A percentile compares a stretch with the other conserved stretches of the same genome.
Evolutionary conservation across 2,329 filamentous ascomycete genomes (phyloP).

Genomic region (Trichoderma sp.): DNA sequence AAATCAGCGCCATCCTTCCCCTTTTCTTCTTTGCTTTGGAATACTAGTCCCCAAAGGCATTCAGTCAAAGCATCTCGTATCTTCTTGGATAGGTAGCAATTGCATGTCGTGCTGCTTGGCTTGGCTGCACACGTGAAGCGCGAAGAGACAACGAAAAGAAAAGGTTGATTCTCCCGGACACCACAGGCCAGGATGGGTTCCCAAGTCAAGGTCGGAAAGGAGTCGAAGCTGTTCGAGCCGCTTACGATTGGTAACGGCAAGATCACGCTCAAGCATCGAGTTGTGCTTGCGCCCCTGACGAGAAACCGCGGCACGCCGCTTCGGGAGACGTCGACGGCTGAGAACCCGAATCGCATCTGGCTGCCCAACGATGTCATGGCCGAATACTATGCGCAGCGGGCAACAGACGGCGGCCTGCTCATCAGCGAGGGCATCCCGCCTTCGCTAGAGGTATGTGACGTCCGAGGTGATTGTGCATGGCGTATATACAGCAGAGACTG

Average conservation of each 20-base stretch:
- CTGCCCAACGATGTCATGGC: conserved; percentile 47
- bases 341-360: conserved; percentile 53
- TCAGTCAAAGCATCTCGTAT: background rate
- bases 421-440: conserved; percentile 53
- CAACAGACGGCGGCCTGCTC: conserved; percentile 46
- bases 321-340: conserved; percentile 45
- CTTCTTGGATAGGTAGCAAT: background rate
- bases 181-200: conserved; percentile 26
- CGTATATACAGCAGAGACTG: background rate
- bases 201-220: conserved; percentile 2
- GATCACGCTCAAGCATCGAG: conserved; percentile 52
- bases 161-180: background rate
- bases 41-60: background rate
- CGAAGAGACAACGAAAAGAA: background rate
- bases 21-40: background rate
- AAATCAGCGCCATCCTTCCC: background rate
- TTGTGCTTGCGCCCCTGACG: conserved; percentile 56
- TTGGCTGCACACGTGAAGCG: background rate
- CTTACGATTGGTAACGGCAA: conserved; percentile 46
- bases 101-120: background rate
- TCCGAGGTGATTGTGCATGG: no score
- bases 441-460: conserved; percentile 41
- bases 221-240: conserved; percentile 40
- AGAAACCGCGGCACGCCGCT: conserved; percentile 54
- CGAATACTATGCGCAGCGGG: conserved; percentile 49